These are phyloP conservation scores for Medicago lupulina DNA, from an alignment of 306 rosid genomes.

Conservation along the genomic window DNA sequence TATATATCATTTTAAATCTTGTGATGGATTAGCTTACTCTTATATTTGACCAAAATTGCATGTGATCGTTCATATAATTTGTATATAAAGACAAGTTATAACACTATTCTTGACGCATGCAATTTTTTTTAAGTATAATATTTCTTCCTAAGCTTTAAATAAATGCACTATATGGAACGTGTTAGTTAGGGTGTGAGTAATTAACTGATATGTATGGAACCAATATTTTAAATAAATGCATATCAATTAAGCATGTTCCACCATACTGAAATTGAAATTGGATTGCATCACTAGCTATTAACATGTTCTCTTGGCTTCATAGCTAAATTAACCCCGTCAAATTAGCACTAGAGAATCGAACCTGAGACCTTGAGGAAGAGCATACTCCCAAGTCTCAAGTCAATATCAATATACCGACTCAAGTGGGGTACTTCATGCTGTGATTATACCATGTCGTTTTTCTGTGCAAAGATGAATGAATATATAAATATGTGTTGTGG, in stretches of 20 bases:
- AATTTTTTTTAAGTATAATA: not conserved
- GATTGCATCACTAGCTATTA: no score
- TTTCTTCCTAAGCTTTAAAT: not conserved
- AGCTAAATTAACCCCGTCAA: no score
- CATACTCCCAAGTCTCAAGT: no score
- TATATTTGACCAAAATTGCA: not conserved
- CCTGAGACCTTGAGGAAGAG: no score
- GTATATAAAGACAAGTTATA: not conserved
- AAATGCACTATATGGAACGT: not conserved
- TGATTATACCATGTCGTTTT: slow-evolving; percentile 16
- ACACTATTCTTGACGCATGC: slow-evolving; percentile 9
- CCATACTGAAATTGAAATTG: slow-evolving; percentile 27
- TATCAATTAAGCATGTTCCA: slow-evolving; percentile 23
- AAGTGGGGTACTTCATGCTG: no score
- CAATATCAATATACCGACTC: no score
- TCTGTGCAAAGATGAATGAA: slow-evolving; percentile 25
- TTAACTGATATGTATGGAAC: not conserved
- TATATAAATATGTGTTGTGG: slow-evolving; percentile 9
- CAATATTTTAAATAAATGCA: slow-evolving; percentile 2
- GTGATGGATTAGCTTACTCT: not conserved
- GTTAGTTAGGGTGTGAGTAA: slow-evolving; percentile 15
- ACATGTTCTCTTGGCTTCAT: not conserved
- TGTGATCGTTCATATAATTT: not conserved
- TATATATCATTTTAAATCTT: not conserved
- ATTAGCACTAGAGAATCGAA: no score